These are phyloP conservation scores for Arachnomyces sp. DNA, from an alignment of 2,329 filamentous ascomycete genomes.

Conservation along the genomic window DNA sequence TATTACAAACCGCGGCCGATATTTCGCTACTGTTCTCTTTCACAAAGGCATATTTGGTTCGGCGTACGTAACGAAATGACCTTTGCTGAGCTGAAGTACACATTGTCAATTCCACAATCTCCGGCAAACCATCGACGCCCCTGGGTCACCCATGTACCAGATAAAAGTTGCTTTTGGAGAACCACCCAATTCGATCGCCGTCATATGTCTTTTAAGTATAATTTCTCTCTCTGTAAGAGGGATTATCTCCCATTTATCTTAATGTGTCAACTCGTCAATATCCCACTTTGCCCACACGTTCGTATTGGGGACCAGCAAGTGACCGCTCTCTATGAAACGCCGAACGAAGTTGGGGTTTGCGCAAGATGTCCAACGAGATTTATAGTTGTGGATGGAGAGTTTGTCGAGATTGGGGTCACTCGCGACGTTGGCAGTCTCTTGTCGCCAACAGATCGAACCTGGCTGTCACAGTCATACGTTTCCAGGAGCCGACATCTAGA, in stretches of 20 bases:
- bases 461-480: slow-evolving; percentile 4
- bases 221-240: neutral
- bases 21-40: neutral
- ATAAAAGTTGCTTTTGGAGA: neutral
- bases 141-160: neutral
- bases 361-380: neutral
- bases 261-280: neutral
- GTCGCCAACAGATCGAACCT: neutral
- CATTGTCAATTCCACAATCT: neutral
- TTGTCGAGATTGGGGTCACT: neutral
- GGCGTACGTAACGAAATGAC: slow-evolving; percentile 2
- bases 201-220: neutral
- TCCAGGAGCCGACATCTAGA: neutral
- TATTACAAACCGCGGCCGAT: neutral
- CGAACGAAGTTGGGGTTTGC: neutral
- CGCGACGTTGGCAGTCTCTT: slow-evolving; percentile 1
- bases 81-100: neutral
- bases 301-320: neutral
- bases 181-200: neutral
- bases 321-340: neutral
- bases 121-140: neutral
- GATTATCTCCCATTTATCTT: neutral
- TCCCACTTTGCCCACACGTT: slow-evolving; percentile 3
- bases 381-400: neutral
- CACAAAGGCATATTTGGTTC: slow-evolving; percentile 2